Base-by-base conservation (phyloP, 2,329 filamentous ascomycete genomes). In the Diaporthe citri region DNA sequence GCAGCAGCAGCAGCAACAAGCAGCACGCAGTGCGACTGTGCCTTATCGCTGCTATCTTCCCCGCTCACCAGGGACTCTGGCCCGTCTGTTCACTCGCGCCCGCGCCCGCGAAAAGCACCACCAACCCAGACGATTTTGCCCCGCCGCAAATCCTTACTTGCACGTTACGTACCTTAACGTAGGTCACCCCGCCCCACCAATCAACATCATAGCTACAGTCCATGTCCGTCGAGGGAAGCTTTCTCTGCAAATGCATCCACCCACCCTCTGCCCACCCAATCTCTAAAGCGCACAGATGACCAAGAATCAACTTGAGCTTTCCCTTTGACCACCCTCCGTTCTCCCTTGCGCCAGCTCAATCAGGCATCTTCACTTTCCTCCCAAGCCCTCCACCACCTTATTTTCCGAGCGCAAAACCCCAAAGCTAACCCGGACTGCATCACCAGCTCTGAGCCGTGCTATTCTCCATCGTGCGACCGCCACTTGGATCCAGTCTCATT, bases 101-200 rank as follows among this genome's bases (percentile, higher is more conserved):
- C 57, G 25, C 59, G 59, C 39, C 59, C 25, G 74, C 31, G 71
- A 74, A 74, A 55, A 43, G 56, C 71, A 64, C 59, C 48, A 46
- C 72, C 72, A 71, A 52, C 43, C 43, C 69, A 56, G 70, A 70
- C 73, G 31, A 51, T 67, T 41, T 57, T 75, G 73, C 75, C 73
- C 75, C 75, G 75, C 75, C 62, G 75, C 74, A 76, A 74, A 76
- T 74, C 75, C 72, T 74, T 72, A 73, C 74, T 73, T 76, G 74
- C 73, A 60, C 56, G 56, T 60, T 55, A 64, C 56, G 67, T 72
- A 72, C 66, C 56, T 74, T 64, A 25, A 52, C 13, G 64, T 67
- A 67, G 51, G 46, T 62, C 66, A 46, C 46, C 67, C 46, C 36
- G 57, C 67, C 73, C 56, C 43, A 34, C 73, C 71, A 75, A 74